These are phyloP conservation scores for Phyllosticta citriasiana DNA, from an alignment of 2,329 filamentous ascomycete species.

Conservation along the genomic window DNA sequence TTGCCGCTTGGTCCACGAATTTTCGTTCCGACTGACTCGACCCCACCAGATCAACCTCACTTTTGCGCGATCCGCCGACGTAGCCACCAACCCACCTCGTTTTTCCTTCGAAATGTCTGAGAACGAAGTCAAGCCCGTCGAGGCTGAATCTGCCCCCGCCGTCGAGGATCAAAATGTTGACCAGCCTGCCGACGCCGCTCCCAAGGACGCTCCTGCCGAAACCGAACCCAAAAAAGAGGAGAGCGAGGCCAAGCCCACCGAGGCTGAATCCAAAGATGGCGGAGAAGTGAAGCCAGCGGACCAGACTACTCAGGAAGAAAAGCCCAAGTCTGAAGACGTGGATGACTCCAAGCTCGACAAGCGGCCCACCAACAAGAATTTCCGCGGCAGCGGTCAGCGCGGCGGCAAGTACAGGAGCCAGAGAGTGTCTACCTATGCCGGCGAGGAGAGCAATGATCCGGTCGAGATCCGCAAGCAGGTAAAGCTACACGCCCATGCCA, in stretches of 20 bases:
- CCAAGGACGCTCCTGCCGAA: background rate
- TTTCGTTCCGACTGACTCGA: slow-evolving; percentile 4
- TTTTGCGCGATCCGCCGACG: background rate
- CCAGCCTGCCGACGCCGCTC: background rate
- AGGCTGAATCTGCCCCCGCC: slow-evolving; percentile 14
- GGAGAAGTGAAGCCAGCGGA: slow-evolving; percentile 7
- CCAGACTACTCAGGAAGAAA: slow-evolving; percentile 13
- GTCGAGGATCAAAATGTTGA: slow-evolving; percentile 12
- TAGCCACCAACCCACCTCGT: background rate
- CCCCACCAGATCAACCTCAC: slow-evolving; percentile 2
- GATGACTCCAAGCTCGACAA: background rate
- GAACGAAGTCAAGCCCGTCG: slow-evolving; percentile 13
- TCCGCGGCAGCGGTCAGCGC: background rate
- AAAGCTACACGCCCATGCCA: slow-evolving; percentile 13
- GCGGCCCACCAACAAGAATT: slow-evolving; percentile 12
- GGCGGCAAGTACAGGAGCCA: background rate
- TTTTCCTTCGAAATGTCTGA: slow-evolving; percentile 3
- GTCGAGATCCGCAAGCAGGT: slow-evolving; percentile 76
- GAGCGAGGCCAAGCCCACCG: slow-evolving; percentile 11
- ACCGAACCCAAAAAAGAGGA: background rate
- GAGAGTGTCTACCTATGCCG: slow-evolving; percentile 21
- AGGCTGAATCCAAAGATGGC: background rate
- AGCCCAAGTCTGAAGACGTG: slow-evolving; percentile 14
- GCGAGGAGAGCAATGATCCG: slow-evolving; percentile 66
- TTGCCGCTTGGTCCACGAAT: slow-evolving; percentile 1